Evolutionary conservation across 495 filamentous ascomycete genomes (phyloP).

Genomic region (Annulohypoxylon moriforme): DNA sequence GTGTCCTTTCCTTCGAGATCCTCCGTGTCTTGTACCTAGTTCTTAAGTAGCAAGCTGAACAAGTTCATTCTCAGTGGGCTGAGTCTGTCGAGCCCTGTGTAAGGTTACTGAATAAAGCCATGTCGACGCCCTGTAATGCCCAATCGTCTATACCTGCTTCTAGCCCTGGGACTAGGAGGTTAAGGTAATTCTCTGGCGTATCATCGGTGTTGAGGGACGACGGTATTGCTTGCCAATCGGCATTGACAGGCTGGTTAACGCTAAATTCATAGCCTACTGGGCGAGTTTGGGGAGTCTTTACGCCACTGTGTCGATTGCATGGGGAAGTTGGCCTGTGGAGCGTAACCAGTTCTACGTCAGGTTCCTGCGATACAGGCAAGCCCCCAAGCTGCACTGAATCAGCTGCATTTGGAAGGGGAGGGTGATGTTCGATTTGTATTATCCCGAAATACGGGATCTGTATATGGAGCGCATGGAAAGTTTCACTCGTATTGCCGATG

Average conservation of each 20-base stretch:
- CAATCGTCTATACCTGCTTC: constrained; percentile 48
- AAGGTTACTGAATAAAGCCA: constrained; percentile 55
- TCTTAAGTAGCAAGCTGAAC: too few species aligned
- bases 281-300: neutral
- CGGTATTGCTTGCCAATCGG: constrained; percentile 29
- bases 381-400: neutral
- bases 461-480: constrained; percentile 20
- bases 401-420: neutral
- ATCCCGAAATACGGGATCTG: constrained; percentile 43
- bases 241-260: constrained; percentile 9
- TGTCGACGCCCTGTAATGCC: constrained; percentile 56
- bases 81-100: constrained; percentile 26
- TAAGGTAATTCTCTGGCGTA: constrained; percentile 8
- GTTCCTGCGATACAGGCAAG: neutral
- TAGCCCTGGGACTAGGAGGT: constrained; percentile 41
- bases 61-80: too few species aligned
- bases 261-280: constrained; percentile 18
- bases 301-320: neutral
- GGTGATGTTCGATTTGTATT: constrained; percentile 32
- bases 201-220: neutral
- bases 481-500: constrained; percentile 10
- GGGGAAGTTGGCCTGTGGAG: neutral
- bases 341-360: neutral
- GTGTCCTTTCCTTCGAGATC: too few species aligned
- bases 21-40: too few species aligned